phyloP scores from a whole-genome alignment of 805 yeast genomes.

The Ogataea naganishii region DNA sequence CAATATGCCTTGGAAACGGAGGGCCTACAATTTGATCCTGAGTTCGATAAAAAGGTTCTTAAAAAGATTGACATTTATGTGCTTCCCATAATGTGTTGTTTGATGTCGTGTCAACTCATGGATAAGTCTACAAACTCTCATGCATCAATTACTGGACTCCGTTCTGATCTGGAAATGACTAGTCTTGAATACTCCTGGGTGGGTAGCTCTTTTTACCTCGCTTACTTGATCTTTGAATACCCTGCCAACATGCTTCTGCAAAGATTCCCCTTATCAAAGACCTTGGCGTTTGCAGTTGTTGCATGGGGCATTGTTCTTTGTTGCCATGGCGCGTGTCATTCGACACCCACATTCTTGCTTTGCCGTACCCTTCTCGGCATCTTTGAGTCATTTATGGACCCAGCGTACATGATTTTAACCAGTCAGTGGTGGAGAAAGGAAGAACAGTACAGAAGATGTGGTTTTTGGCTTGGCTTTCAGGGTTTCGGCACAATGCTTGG shows the following conservation, averaged over 20 bases:
- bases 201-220: conserved; percentile 36
- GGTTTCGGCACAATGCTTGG: conserved; percentile 43
- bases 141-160: conserved; percentile 29
- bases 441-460: conserved; percentile 22
- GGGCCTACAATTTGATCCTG: conserved; percentile 12
- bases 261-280: conserved; percentile 43
- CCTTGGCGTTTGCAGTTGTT: conserved; percentile 35
- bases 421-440: conserved; percentile 43
- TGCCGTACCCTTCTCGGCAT: conserved; percentile 44
- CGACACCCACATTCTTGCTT: conserved; percentile 47
- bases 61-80: conserved; percentile 30
- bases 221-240: conserved; percentile 36
- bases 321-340: conserved; percentile 42
- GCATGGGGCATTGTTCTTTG: conserved; percentile 48
- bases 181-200: conserved; percentile 33
- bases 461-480: conserved; percentile 30
- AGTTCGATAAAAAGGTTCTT: conserved; percentile 22
- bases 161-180: conserved; percentile 24
- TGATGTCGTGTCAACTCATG: conserved; percentile 31
- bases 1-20: conserved; percentile 20
- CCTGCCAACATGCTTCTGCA: conserved; percentile 39
- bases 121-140: conserved; percentile 29
- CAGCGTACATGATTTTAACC: conserved; percentile 43
- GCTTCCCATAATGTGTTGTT: conserved; percentile 26
- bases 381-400: conserved; percentile 37